Evolutionary conservation across 208 protist species (phyloP), one percentile per base, ranked within the genome.

Genomic region (Porcisia hertigi): DNA sequence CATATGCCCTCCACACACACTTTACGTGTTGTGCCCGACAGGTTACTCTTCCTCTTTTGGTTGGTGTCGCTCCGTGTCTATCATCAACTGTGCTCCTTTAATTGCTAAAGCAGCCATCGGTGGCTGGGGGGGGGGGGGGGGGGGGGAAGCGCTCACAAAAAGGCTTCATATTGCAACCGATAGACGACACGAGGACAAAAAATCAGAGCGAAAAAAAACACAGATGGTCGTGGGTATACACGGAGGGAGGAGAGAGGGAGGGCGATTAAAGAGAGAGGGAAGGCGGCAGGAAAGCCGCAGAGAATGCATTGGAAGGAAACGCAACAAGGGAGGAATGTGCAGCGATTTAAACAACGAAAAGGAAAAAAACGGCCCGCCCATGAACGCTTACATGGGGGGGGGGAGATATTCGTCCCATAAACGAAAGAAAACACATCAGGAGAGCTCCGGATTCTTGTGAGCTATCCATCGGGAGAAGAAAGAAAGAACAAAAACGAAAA

Each of bases 401-500:
- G 34, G 25, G 54, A 20, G 25, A 55, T 30, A 14, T 54, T 14
- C 47, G 20, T 67, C 14, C n/a, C 62, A 49, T 30, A 49, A 67
- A 18, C 12, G 7, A 57, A 3, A 65, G 34, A 36, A 34, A 34
- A 3, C 12, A 30, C 30, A 30, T 30, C 30, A 30, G 18, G 66
- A 57, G 6, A 43, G 66, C 54, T 71, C 49, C 66, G 39, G 14
- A 23, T 54, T 20, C 18, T 67, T 57, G 66, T 71, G 49, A 71
- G 41, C 66, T 54, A 30, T 16, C 30, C 30, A n/a, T 14, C 25
- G 25, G 39, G 64, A 16, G 4, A 49, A 58, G 64, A 16, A 9
- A 49, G 47, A 11, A 16, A 71, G 39, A 16, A 41, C 2, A 41
- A 57, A 20, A 14, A 20, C 34, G 30, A 57, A 2, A 39, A 20